These are phyloP conservation scores for Chenopodium quinoa DNA, from an alignment of 148 eudicot species.

Conservation along the genomic window DNA sequence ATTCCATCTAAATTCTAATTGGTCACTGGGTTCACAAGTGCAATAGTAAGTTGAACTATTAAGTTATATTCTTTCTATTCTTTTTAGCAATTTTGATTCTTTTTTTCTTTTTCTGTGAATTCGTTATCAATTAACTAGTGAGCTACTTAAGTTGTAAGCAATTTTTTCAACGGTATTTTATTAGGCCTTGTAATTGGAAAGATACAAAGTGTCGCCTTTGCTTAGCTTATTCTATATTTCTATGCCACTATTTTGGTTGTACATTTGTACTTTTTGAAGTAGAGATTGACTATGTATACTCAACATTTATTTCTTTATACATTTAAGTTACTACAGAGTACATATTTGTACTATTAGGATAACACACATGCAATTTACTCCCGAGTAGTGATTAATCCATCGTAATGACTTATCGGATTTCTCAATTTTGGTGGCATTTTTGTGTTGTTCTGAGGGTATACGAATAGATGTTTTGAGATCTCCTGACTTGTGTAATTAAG, in stretches of 20 bases:
- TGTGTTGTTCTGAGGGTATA: too few species aligned
- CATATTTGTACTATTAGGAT: too few species aligned
- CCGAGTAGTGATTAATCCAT: too few species aligned
- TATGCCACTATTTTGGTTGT: background rate
- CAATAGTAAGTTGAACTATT: background rate
- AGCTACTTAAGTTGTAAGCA: background rate
- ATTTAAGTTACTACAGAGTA: too few species aligned
- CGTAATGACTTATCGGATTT: too few species aligned
- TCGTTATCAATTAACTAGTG: background rate
- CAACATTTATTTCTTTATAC: too few species aligned
- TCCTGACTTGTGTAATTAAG: too few species aligned
- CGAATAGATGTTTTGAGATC: too few species aligned
- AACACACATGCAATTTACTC: too few species aligned
- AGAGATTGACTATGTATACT: background rate
- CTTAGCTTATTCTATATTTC: background rate
- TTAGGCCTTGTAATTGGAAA: background rate
- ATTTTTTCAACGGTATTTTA: background rate
- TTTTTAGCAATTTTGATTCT: background rate
- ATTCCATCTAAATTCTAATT: background rate
- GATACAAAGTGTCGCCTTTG: background rate
- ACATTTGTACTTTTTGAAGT: background rate
- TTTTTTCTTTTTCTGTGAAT: background rate
- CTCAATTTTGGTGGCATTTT: background rate
- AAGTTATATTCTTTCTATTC: background rate
- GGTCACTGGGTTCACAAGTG: conserved; percentile 1